A percentile compares a stretch with the other conserved stretches of the same genome.
phyloP scores from a whole-genome alignment of 768 basidiomycete species.

The Punctularia strigosozonata region DNA sequence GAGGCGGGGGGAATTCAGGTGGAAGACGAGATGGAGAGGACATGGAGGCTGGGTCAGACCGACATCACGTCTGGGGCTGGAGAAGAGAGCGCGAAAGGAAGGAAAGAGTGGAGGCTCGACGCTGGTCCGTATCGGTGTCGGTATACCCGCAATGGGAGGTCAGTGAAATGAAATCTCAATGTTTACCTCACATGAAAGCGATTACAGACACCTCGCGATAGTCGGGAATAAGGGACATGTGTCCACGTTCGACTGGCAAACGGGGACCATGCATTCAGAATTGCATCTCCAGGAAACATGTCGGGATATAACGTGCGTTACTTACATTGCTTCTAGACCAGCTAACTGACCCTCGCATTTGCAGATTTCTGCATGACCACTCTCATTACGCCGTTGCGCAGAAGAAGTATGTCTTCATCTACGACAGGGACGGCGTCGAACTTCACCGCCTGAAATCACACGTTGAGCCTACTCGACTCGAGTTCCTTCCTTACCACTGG shows the following conservation, averaged over 20 bases:
- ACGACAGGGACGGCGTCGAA: constrained; percentile 90
- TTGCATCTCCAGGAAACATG: constrained; percentile 85
- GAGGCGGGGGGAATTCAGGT: constrained; percentile 65
- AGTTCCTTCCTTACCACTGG: constrained; percentile 95
- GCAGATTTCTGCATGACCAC: constrained; percentile 85
- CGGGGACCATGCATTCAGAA: constrained; percentile 76
- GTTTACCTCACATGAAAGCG: neutral
- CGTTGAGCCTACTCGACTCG: constrained; percentile 81
- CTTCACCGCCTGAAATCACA: constrained; percentile 76
- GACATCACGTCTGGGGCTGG: constrained; percentile 63
- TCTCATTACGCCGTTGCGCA: constrained; percentile 93
- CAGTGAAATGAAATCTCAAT: constrained; percentile 13
- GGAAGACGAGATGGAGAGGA: constrained; percentile 74
- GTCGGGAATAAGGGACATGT: constrained; percentile 77
- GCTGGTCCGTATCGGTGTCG: constrained; percentile 76
- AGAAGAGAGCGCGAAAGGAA: constrained; percentile 62
- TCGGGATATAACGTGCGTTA: constrained; percentile 77
- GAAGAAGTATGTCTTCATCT: constrained; percentile 92
- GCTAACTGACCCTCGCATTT: constrained; percentile 3
- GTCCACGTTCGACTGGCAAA: constrained; percentile 90
- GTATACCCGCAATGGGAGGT: constrained; percentile 90
- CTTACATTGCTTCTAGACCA: neutral
- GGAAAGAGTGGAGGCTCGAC: constrained; percentile 72
- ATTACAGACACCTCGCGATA: constrained; percentile 68
- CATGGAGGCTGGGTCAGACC: constrained; percentile 78